Evolutionary conservation across 345 rosid genomes (phyloP), one percentile per base, ranked within the genome.

Genomic region (Melastoma malabathricum): DNA sequence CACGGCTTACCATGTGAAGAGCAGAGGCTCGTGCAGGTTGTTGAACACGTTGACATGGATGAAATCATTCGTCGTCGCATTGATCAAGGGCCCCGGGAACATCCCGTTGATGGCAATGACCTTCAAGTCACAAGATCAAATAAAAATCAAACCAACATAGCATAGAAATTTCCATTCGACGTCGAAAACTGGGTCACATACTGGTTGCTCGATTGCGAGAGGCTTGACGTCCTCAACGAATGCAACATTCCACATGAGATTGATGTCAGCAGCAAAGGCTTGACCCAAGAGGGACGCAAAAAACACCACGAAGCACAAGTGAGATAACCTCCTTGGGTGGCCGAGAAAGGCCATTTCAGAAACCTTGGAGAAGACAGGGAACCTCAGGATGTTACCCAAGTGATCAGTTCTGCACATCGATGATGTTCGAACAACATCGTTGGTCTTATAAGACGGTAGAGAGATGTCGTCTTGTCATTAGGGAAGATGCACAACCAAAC

Each of bases 71-170:
- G 78, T 60, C 10, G 94, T 77, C 19, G 77, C 75, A 48, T 64
- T 77, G 63, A 81, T 60, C 25, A 77, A 49, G 0, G 94, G 94
- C 54, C 89, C 94, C 3, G 86, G 89, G 51, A 84, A 84, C 72
- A 60, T 66, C 18, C 73, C 75, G 25, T 81, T 84, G 65, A 81
- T 79, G 43, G 77, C 62, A 38, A 81, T 75, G 14, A 78, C 65
- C 79, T 83, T 29, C 5, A 29, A 6, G 6, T 6, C 38, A 29
- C 38, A 29, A 1, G 38, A 4, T 29, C 38, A 29, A 29, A 29
- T 29, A 10, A 29, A 29, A 4, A 29, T 29, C 38, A 29, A 29
- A 29, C 38, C 38, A 10, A 29, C n/a, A 29, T 6, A 29, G 38
- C 38, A 29, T 4, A 6, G 6, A 29, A 29, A 29, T 29, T 29